Conservation (phyloP, 257 asterid species). For the Cruciata laevipes region DNA sequence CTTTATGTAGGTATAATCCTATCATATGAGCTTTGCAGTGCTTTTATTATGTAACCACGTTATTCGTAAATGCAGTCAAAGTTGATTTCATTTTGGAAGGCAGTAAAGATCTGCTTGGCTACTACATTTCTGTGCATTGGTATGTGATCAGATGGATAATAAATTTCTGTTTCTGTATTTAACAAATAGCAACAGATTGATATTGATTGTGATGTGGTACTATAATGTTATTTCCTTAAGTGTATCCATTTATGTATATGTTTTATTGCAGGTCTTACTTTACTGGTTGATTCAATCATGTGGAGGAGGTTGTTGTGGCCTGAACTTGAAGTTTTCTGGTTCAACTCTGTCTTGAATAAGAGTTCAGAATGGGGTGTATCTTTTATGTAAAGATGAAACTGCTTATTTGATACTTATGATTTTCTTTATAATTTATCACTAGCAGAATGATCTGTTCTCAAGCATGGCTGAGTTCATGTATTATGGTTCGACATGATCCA, state of each 20-base stretch:
- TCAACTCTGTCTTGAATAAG: conserved; percentile 87
- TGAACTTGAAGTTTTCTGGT: conserved; percentile 93
- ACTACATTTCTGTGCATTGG: conserved; percentile 66
- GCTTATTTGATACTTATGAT: not conserved
- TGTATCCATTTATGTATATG: conserved; percentile 3
- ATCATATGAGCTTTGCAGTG: not conserved
- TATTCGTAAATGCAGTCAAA: conserved; percentile 47
- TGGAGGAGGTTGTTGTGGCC: conserved; percentile 92
- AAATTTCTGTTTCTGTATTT: not conserved
- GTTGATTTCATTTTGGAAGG: conserved; percentile 76
- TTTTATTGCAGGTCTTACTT: conserved; percentile 58
- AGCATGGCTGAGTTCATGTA: not conserved
- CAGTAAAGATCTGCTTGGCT: conserved; percentile 46
- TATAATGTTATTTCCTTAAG: not conserved
- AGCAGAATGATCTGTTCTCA: not conserved
- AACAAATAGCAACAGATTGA: too few species aligned
- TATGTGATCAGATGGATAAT: conserved; percentile 25
- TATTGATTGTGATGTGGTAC: conserved; percentile 6
- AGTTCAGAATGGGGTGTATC: conserved; percentile 99
- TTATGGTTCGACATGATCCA: not conserved
- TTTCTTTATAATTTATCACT: not conserved
- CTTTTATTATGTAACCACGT: not conserved
- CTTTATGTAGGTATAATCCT: not conserved
- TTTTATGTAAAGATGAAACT: conserved; percentile 22
- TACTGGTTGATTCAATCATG: conserved; percentile 63